These are phyloP conservation scores for Xylaria arbuscula DNA, from an alignment of 2,329 filamentous ascomycete species.

Conservation along the genomic window DNA sequence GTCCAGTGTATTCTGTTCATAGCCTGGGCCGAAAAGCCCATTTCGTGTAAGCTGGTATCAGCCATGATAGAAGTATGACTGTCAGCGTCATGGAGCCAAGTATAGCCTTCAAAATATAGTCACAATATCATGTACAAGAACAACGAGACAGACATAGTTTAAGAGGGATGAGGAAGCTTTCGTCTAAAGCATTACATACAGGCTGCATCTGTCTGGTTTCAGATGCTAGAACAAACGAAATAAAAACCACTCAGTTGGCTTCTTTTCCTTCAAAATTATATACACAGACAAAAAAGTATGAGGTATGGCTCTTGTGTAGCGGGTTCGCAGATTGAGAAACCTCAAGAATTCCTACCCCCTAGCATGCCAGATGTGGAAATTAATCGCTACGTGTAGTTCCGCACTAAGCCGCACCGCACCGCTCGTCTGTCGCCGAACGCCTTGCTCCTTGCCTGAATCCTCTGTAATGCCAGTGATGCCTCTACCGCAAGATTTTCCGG, in stretches of 20 bases:
- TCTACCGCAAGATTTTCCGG: slow-evolving; percentile 38
- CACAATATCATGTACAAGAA: neutral
- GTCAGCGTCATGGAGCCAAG: neutral
- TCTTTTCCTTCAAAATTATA: slow-evolving; percentile 39
- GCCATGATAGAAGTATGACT: neutral
- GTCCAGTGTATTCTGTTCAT: too few species aligned
- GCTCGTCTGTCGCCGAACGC: slow-evolving; percentile 41
- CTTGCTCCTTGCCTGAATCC: slow-evolving; percentile 39
- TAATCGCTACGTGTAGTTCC: slow-evolving; percentile 37
- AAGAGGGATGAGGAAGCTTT: slow-evolving; percentile 34
- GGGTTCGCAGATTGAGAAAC: slow-evolving; percentile 37
- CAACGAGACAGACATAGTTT: neutral
- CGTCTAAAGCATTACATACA: slow-evolving; percentile 41
- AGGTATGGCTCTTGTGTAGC: slow-evolving; percentile 33
- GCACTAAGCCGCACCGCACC: slow-evolving; percentile 15
- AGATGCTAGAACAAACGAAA: slow-evolving; percentile 35
- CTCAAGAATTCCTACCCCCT: slow-evolving; percentile 31
- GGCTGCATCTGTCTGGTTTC: slow-evolving; percentile 31
- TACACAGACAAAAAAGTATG: slow-evolving; percentile 41
- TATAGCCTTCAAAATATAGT: neutral
- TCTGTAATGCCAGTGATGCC: slow-evolving; percentile 38
- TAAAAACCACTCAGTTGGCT: slow-evolving; percentile 14
- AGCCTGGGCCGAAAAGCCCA: neutral
- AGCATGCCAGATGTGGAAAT: slow-evolving; percentile 36
- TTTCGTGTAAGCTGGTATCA: too few species aligned